Conservation (phyloP, 805 yeast species). For the Metschnikowia noctiluminum region DNA sequence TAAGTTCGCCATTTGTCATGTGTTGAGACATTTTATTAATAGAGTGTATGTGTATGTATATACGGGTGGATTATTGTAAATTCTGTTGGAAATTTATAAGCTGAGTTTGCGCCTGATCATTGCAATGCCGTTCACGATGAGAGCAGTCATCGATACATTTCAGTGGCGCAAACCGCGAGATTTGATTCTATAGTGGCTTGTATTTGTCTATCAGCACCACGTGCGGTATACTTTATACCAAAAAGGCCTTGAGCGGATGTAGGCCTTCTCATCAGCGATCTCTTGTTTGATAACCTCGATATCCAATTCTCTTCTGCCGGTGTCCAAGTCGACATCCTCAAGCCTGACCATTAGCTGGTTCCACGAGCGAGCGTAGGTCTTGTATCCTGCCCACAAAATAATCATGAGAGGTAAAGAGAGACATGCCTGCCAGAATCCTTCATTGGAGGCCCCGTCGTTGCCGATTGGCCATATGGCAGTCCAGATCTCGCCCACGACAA, state of each 20-base stretch:
- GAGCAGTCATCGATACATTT: no score
- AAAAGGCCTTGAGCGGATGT: conserved; percentile 24
- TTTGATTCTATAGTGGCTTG: not conserved
- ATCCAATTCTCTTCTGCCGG: conserved; percentile 49
- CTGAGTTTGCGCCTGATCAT: no score
- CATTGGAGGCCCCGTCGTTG: conserved; percentile 17
- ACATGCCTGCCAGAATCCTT: conserved; percentile 50
- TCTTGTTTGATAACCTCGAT: conserved; percentile 37
- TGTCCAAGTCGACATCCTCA: conserved; percentile 55
- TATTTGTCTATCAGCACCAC: conserved; percentile 24
- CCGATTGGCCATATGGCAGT: conserved; percentile 39
- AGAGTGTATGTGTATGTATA: no score
- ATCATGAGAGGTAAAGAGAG: conserved; percentile 40
- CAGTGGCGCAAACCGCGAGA: no score
- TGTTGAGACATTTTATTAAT: no score
- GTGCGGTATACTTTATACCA: conserved; percentile 25
- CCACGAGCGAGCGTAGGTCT: conserved; percentile 32
- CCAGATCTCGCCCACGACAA: conserved; percentile 39
- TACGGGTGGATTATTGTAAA: no score
- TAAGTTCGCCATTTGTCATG: no score
- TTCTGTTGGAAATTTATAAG: no score
- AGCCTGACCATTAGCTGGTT: conserved; percentile 35
- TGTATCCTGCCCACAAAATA: conserved; percentile 43
- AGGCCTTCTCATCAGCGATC: conserved; percentile 32
- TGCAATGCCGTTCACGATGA: no score